phyloP scores from a whole-genome alignment of 2,329 filamentous ascomycete species.

The Fusarium sublunatum region DNA sequence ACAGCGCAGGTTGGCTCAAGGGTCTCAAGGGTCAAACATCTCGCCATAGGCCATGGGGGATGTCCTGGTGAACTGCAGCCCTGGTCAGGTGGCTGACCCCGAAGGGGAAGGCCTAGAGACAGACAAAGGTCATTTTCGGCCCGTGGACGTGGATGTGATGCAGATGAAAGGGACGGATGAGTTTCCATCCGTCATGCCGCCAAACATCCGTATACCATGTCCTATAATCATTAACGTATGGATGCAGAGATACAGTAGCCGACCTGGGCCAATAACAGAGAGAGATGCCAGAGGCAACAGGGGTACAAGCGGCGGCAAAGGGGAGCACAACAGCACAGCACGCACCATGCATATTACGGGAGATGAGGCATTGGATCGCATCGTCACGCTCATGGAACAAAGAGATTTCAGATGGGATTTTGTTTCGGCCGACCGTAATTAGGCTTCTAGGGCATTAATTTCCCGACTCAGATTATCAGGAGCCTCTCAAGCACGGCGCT shows the following conservation, averaged over 20 bases:
- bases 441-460: constrained; percentile 17
- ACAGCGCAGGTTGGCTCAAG: constrained; percentile 10
- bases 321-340: constrained; percentile 17
- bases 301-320: constrained; percentile 14
- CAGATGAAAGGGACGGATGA: constrained; percentile 40
- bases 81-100: constrained; percentile 42
- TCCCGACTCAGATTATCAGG: constrained; percentile 17
- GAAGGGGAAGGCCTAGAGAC: constrained; percentile 41
- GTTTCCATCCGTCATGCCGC: constrained; percentile 38
- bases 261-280: constrained; percentile 18
- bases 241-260: constrained; percentile 1
- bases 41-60: constrained; percentile 35
- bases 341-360: constrained; percentile 27
- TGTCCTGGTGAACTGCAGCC: constrained; percentile 31
- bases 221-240: constrained; percentile 22
- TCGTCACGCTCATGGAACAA: constrained; percentile 20
- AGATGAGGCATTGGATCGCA: constrained; percentile 34
- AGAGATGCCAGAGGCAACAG: constrained; percentile 13
- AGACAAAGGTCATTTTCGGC: constrained; percentile 38
- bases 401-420: constrained; percentile 20
- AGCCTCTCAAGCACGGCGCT: constrained; percentile 20
- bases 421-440: constrained; percentile 24
- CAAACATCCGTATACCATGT: constrained; percentile 24
- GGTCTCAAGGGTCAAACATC: constrained; percentile 20
- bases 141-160: constrained; percentile 33